Percentiles rank a stretch among this genome's conserved stretches.
phyloP scores from a whole-genome alignment of 2,329 filamentous ascomycete species.

The Trichoderma sp. region DNA sequence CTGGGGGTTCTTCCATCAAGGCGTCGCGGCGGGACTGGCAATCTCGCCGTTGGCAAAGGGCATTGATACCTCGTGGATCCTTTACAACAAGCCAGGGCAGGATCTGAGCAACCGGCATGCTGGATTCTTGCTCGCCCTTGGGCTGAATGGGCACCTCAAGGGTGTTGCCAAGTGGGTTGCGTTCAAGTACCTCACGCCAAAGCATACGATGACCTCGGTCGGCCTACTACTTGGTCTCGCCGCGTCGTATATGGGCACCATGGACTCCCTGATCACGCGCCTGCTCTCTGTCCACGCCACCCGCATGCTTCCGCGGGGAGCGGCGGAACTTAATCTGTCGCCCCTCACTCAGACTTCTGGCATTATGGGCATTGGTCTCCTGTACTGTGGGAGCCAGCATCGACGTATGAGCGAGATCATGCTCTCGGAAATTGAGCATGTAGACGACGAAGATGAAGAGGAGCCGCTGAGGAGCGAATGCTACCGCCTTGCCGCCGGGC shows the following conservation, averaged over 20 bases:
- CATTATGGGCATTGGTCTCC: constrained; percentile 92
- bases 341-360: constrained; percentile 93
- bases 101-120: constrained; percentile 96
- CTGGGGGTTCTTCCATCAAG: constrained; percentile 98
- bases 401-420: constrained; percentile 98
- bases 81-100: constrained; percentile 88
- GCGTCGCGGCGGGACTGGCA: constrained; percentile 86
- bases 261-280: constrained; percentile 93
- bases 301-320: constrained; percentile 86
- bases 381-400: constrained; percentile 95
- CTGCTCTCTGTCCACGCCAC: constrained; percentile 95
- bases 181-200: constrained; percentile 98
- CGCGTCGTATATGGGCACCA: constrained; percentile 92
- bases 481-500: constrained; percentile 93
- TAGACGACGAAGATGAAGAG: constrained; percentile 78
- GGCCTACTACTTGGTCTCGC: constrained; percentile 90
- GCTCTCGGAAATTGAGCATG: constrained; percentile 93
- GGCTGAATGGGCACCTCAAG: constrained; percentile 92
- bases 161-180: constrained; percentile 96
- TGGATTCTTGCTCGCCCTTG: constrained; percentile 86
- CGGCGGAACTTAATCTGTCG: constrained; percentile 91
- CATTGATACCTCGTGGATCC: constrained; percentile 97
- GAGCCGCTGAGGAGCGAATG: constrained; percentile 88
- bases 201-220: constrained; percentile 98
- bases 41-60: constrained; percentile 88